A percentile compares a stretch with the other conserved stretches of the same genome.
These are phyloP conservation scores for Triticum aestivum DNA, from an alignment of 176 grass and related monocot genomes.

Conservation along the genomic window DNA sequence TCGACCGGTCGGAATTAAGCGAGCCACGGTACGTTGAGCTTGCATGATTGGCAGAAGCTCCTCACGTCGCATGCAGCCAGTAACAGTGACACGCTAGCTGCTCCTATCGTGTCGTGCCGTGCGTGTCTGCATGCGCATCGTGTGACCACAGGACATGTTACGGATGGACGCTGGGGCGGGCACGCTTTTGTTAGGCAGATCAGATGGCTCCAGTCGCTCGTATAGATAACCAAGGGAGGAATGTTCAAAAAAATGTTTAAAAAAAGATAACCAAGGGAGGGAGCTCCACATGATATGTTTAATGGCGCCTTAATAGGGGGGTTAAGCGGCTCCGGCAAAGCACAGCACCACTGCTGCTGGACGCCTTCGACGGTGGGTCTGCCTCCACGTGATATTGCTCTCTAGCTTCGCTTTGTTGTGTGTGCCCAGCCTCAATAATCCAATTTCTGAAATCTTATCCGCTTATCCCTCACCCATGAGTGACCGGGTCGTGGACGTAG, in stretches of 20 bases:
- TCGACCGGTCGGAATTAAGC: slow-evolving; percentile 8
- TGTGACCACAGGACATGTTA: neutral
- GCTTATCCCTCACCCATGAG: neutral
- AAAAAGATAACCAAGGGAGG: no score
- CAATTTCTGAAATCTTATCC: neutral
- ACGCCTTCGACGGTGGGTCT: neutral
- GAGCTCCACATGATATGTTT: no score
- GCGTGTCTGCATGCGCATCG: neutral
- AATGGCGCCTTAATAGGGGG: no score
- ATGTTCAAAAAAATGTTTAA: no score
- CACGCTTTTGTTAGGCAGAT: no score
- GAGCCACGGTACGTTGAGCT: neutral
- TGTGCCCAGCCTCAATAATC: no score
- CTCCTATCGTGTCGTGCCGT: neutral
- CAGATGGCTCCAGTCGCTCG: no score
- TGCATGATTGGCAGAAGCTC: neutral
- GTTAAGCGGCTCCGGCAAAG: no score
- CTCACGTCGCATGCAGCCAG: neutral
- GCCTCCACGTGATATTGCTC: neutral
- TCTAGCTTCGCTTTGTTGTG: neutral
- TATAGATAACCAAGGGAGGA: no score
- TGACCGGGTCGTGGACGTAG: neutral
- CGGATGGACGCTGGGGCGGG: no score
- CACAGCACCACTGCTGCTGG: neutral
- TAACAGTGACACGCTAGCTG: neutral